Percentiles rank a stretch among this genome's conserved stretches.
Evolutionary conservation across 306 rosid species (phyloP).

Genomic region (Hippophae rhamnoides): DNA sequence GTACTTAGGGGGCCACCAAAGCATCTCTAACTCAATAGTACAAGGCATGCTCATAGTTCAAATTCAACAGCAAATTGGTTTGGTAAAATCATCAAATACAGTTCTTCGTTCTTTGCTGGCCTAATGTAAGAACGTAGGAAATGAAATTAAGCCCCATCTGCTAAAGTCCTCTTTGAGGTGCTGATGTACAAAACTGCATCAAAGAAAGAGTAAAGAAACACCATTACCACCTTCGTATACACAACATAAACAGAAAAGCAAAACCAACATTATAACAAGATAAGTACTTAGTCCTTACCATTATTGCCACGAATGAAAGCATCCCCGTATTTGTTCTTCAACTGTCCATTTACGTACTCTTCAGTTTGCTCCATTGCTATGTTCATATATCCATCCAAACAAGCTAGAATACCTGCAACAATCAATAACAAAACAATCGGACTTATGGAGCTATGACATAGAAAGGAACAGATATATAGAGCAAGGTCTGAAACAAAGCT

Average conservation of each 20-base stretch:
- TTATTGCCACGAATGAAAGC: constrained; percentile 94
- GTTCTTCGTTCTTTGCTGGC: too few species aligned
- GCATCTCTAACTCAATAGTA: too few species aligned
- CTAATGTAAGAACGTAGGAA: too few species aligned
- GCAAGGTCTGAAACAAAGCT: not conserved
- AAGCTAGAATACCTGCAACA: constrained; percentile 77
- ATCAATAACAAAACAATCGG: constrained; percentile 13
- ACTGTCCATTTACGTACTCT: constrained; percentile 86
- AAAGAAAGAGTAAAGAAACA: constrained; percentile 5
- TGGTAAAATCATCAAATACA: too few species aligned
- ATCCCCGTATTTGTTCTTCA: constrained; percentile 91
- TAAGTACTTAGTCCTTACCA: constrained; percentile 30
- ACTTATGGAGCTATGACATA: not conserved
- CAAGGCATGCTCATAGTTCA: too few species aligned
- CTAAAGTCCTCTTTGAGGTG: constrained; percentile 80
- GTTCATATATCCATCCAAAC: constrained; percentile 97
- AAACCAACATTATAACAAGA: not conserved
- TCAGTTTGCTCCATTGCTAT: constrained; percentile 99
- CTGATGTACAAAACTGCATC: constrained; percentile 87
- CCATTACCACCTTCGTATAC: constrained; percentile 1
- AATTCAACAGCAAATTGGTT: too few species aligned
- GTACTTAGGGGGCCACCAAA: too few species aligned
- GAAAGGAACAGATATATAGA: too few species aligned
- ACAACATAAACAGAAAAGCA: not conserved
- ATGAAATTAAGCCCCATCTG: constrained; percentile 60